A percentile compares a stretch with the other conserved stretches of the same genome.
Evolutionary conservation across 192 early-diverging fungal species (phyloP).

Genomic region (Coemansia sp.): DNA sequence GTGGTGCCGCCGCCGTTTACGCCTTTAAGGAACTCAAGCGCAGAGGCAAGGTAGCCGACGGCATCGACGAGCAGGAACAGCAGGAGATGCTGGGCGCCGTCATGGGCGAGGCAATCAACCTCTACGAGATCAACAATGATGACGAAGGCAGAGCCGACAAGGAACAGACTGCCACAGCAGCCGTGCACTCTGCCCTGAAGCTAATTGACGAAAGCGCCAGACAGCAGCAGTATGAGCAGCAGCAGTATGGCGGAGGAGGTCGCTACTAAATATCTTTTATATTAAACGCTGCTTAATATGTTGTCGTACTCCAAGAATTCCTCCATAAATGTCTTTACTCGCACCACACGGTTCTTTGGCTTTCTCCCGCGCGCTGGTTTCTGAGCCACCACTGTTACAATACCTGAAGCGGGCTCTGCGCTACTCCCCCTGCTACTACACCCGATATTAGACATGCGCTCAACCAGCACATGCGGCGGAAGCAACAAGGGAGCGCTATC

Average conservation of each 20-base stretch:
- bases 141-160: slow-evolving; percentile 30
- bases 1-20: slow-evolving; percentile 41
- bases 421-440: slow-evolving; percentile 43
- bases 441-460: not conserved
- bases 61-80: slow-evolving; percentile 24
- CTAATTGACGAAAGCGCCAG: slow-evolving; percentile 35
- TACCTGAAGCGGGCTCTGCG: slow-evolving; percentile 15
- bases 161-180: slow-evolving; percentile 33
- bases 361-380: slow-evolving; percentile 22
- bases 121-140: slow-evolving; percentile 15
- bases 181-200: slow-evolving; percentile 40
- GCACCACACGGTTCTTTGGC: slow-evolving; percentile 18
- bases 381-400: slow-evolving; percentile 5
- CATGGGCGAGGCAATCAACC: slow-evolving; percentile 34
- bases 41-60: not conserved
- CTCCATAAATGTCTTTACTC: slow-evolving; percentile 24
- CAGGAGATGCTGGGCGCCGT: slow-evolving; percentile 42
- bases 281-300: not conserved
- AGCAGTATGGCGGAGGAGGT: not conserved
- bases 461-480: slow-evolving; percentile 24
- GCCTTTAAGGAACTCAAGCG: slow-evolving; percentile 28
- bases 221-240: not conserved
- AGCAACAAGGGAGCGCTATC: slow-evolving; percentile 24
- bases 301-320: slow-evolving; percentile 39
- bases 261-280: not conserved